Evolutionary conservation across 2,329 filamentous ascomycete genomes (phyloP).

Genomic region (Aspergillus pseudonomiae): DNA sequence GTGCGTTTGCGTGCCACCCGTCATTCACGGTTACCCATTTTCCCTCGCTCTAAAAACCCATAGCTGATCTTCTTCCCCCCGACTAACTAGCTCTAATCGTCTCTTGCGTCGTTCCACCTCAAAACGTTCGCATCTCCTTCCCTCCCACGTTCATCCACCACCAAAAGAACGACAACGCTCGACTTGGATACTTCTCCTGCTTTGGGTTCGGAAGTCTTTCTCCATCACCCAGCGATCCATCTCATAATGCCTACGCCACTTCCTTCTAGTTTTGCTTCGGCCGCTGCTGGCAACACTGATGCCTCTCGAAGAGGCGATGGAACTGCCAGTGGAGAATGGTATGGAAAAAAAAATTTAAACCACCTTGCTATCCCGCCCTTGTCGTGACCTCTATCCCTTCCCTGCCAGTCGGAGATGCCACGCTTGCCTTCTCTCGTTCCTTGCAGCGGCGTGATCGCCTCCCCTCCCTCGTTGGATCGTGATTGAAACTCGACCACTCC

Average conservation of each 20-base stretch:
- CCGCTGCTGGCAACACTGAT: slow-evolving; percentile 74
- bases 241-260: slow-evolving; percentile 70
- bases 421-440: background rate
- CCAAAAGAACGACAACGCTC: slow-evolving; percentile 23
- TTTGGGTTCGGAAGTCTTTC: slow-evolving; percentile 23
- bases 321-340: slow-evolving; percentile 72
- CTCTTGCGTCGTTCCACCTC: slow-evolving; percentile 25
- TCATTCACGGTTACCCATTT: background rate
- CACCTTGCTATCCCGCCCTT: slow-evolving; percentile 4
- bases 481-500: background rate
- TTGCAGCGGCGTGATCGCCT: background rate
- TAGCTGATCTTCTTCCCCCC: background rate
- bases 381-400: slow-evolving; percentile 4
- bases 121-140: slow-evolving; percentile 25
- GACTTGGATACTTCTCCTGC: slow-evolving; percentile 19
- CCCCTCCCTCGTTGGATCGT: slow-evolving; percentile 10
- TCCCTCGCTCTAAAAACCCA: background rate
- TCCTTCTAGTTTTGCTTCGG: slow-evolving; percentile 81
- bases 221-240: slow-evolving; percentile 25
- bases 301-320: slow-evolving; percentile 63
- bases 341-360: slow-evolving; percentile 40
- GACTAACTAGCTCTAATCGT: slow-evolving; percentile 10
- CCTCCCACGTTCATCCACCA: slow-evolving; percentile 15
- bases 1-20: background rate
- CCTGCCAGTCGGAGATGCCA: background rate